Conservation (phyloP, 1,284 basidiomycete species). For the Tilletia walkeri region DNA sequence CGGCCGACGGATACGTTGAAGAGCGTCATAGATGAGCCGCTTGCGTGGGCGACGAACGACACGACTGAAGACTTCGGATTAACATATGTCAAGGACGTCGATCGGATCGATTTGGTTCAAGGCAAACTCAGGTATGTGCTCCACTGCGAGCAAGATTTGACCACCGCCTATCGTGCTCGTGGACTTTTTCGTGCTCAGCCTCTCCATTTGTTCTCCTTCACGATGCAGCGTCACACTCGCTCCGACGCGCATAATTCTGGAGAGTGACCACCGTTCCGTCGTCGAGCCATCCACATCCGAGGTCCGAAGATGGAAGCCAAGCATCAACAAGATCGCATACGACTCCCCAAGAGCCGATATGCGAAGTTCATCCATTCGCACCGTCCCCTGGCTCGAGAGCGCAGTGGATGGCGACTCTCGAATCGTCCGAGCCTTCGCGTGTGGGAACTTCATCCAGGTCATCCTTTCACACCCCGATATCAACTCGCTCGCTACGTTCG, state of each 20-base stretch:
- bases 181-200: neutral
- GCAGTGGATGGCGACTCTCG: neutral
- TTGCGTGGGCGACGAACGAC: neutral
- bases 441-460: neutral
- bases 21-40: neutral
- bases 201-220: neutral
- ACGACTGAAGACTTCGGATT: neutral
- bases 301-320: neutral
- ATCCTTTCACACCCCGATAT: neutral
- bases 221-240: neutral
- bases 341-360: neutral
- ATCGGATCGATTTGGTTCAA: neutral
- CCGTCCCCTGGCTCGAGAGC: neutral
- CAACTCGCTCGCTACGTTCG: too few species aligned
- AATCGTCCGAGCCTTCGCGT: neutral
- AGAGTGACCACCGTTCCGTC: neutral
- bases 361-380: slow-evolving; percentile 2
- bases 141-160: neutral
- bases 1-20: too few species aligned
- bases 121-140: neutral
- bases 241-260: neutral
- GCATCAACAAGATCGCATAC: slow-evolving; percentile 1
- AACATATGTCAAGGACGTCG: neutral
- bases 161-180: neutral
- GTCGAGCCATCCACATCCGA: neutral